Evolutionary conservation across 2,329 filamentous ascomycete genomes (phyloP), one percentile per base, ranked within the genome.

Genomic region (Periconia sp.): DNA sequence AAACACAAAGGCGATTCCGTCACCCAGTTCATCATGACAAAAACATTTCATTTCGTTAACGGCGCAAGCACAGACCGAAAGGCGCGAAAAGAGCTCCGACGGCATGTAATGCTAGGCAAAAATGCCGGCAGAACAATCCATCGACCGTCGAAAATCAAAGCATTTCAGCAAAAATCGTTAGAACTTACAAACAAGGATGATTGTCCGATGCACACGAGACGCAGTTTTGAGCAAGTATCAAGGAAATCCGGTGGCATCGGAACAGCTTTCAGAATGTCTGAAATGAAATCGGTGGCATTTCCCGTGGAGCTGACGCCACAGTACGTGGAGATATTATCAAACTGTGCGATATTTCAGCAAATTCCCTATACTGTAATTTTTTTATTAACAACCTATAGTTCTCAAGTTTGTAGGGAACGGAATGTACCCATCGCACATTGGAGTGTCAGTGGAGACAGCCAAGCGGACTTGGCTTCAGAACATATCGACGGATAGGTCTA

Each of bases 51-150:
- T 30, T 52, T 52, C n/a, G 50, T 52, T 13, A 41, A 52, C 14
- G 45, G 45, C 27, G 44, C 31, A 2, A 3, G 44, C 9, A 13
- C 37, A n/a, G 45, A 52, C 23, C 33, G 45, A 6, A 20, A 17
- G 9, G 41, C 37, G 1, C 48, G 40, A 20, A 52, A 45, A 33
- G 13, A 15, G 40, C 42, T 52, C 23, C 37, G 50, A 18, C 37
- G 50, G 3, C 50, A 52, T 48, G 45, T 52, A 2, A 52, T 48
- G 50, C 48, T 44, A 2, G 50, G 50, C 27, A 52, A 52, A 45
- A 52, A 52, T 19, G 50, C 50, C 2, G 50, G 50, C 6, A 52
- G 19, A 31, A 52, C 50, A 3, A 8, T 52, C 7, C 41, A 52
- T 13, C 37, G 50, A 13, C 33, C 33, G 3, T 37, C 33, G 6